Evolutionary conservation across 2,329 filamentous ascomycete genomes (phyloP).

Genomic region (Metarhizium album): DNA sequence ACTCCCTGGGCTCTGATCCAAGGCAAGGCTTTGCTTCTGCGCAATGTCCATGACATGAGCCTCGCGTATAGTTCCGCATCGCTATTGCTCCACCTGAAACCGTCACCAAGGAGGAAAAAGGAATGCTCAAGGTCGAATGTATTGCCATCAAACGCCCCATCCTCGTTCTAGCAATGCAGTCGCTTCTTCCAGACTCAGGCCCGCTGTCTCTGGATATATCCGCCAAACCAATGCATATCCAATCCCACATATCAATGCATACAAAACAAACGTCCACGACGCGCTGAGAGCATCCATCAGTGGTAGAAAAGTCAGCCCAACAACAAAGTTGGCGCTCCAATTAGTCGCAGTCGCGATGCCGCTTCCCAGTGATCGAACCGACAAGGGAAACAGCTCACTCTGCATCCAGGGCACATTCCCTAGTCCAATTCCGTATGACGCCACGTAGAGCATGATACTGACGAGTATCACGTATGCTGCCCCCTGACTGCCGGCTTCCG

Average conservation of each 20-base stretch:
- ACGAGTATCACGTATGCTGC: conserved; percentile 52
- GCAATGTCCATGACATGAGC: too few species aligned
- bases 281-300: conserved; percentile 71
- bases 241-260: conserved; percentile 56
- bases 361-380: conserved; percentile 61
- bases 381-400: conserved; percentile 76
- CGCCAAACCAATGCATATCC: conserved; percentile 60
- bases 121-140: conserved; percentile 11
- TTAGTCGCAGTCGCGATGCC: conserved; percentile 69
- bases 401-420: conserved; percentile 97
- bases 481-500: conserved; percentile 11
- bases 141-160: conserved; percentile 62
- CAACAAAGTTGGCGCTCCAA: conserved; percentile 78
- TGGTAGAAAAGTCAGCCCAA: conserved; percentile 79
- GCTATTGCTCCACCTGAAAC: too few species aligned
- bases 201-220: conserved; percentile 81
- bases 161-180: conserved; percentile 58
- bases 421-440: conserved; percentile 74
- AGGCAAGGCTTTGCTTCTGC: too few species aligned
- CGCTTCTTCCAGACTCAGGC: conserved; percentile 71
- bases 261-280: conserved; percentile 69
- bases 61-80: too few species aligned
- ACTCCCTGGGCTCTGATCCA: too few species aligned
- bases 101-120: too few species aligned
- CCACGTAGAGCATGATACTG: conserved; percentile 74